phyloP scores from a whole-genome alignment of 495 filamentous ascomycete species.

The Hypomontagnella submonticulosa region DNA sequence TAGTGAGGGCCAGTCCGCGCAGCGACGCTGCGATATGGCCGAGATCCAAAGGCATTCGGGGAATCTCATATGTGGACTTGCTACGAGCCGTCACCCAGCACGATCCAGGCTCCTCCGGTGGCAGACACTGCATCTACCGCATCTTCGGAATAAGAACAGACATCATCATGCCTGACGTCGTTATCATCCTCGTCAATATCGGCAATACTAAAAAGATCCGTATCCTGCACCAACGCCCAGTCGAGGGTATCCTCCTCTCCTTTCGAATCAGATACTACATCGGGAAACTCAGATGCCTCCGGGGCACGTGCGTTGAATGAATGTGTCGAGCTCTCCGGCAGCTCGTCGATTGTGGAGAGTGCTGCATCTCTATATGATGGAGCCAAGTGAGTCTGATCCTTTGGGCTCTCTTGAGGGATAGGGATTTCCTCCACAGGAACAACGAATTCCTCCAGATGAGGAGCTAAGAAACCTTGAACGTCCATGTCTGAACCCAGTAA shows the following conservation, averaged over 20 bases:
- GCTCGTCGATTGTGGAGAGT: constrained; percentile 43
- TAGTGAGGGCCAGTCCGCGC: constrained; percentile 52
- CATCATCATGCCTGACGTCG: too few species aligned
- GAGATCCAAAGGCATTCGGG: constrained; percentile 51
- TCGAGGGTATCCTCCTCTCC: constrained; percentile 15
- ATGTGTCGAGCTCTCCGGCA: constrained; percentile 37
- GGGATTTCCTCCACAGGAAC: constrained; percentile 12
- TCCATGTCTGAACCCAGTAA: constrained; percentile 46
- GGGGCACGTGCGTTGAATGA: constrained; percentile 26
- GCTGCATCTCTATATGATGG: constrained; percentile 23
- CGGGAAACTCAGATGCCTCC: constrained; percentile 32
- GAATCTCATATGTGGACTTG: constrained; percentile 56
- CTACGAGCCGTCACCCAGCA: constrained; percentile 61
- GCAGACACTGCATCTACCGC: constrained; percentile 27
- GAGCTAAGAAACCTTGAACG: constrained; percentile 43
- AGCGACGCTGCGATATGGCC: constrained; percentile 41
- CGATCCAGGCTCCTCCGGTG: constrained; percentile 49
- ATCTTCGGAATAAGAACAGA: constrained; percentile 6
- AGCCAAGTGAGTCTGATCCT: not conserved
- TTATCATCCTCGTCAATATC: constrained; percentile 8
- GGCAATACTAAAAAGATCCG: constrained; percentile 6
- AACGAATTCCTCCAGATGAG: constrained; percentile 24
- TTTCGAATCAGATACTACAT: constrained; percentile 39
- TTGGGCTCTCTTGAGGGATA: not conserved
- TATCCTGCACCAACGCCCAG: constrained; percentile 29